phyloP scores from a whole-genome alignment of 495 filamentous ascomycete species.

The Pseudomonodictys pantanalensis region DNA sequence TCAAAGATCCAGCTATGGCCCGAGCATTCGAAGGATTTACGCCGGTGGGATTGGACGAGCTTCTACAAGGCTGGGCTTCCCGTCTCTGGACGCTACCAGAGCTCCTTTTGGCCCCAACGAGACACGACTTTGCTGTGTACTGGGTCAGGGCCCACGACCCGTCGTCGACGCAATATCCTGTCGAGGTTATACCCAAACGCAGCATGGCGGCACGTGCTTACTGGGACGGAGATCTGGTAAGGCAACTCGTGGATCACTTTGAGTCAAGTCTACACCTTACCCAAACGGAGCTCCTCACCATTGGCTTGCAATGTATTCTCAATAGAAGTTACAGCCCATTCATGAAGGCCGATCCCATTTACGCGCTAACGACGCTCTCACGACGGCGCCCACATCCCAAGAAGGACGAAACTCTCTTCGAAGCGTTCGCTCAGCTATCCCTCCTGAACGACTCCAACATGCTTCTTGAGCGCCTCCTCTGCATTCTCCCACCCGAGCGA shows the following conservation, averaged over 20 bases:
- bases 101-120: background rate
- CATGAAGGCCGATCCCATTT: slow-evolving; percentile 41
- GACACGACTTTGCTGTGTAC: background rate
- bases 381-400: slow-evolving; percentile 37
- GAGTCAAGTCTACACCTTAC: slow-evolving; percentile 39
- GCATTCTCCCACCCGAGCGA: slow-evolving; percentile 34
- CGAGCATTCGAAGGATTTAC: background rate
- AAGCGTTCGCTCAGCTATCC: slow-evolving; percentile 46
- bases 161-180: background rate
- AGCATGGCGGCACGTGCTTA: slow-evolving; percentile 25
- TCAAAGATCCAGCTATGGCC: background rate
- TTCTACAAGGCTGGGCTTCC: background rate
- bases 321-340: slow-evolving; percentile 25
- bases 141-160: background rate
- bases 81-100: background rate
- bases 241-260: slow-evolving; percentile 43
- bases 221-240: slow-evolving; percentile 15
- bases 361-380: slow-evolving; percentile 47
- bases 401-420: slow-evolving; percentile 42
- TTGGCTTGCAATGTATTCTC: background rate
- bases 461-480: slow-evolving; percentile 46
- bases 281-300: slow-evolving; percentile 37
- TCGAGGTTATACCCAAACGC: slow-evolving; percentile 6
- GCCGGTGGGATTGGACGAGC: background rate
- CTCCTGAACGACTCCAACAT: slow-evolving; percentile 44